Evolutionary conservation across 2,329 filamentous ascomycete genomes (phyloP).

Genomic region (Aspergillus vadensis): DNA sequence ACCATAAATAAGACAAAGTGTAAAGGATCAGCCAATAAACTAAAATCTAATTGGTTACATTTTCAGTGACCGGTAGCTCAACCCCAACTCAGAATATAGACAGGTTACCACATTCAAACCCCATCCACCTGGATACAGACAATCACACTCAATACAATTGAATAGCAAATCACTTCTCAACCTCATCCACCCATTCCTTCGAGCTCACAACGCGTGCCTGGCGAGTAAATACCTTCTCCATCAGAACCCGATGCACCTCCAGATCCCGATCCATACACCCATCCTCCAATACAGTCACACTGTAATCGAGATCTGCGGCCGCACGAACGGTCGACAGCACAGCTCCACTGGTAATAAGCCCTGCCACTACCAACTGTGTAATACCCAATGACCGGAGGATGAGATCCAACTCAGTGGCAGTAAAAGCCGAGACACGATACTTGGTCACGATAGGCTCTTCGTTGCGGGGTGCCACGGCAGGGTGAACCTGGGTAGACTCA

Average conservation of each 20-base stretch:
- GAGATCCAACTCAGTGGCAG: conserved; percentile 38
- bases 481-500: conserved; percentile 24
- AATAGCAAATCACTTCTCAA: too few relatives aligned
- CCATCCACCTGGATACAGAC: too few relatives aligned
- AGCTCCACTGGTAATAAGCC: conserved; percentile 39
- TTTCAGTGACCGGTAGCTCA: too few relatives aligned
- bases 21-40: too few relatives aligned
- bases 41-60: too few relatives aligned
- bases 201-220: conserved; percentile 32
- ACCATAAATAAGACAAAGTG: too few relatives aligned
- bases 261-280: conserved; percentile 38
- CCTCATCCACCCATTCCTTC: conserved; percentile 30
- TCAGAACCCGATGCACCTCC: conserved; percentile 37
- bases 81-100: too few relatives aligned
- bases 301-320: conserved; percentile 41
- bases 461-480: conserved; percentile 19
- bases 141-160: too few relatives aligned
- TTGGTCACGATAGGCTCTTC: conserved; percentile 39
- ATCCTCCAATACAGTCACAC: conserved; percentile 37
- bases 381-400: conserved; percentile 34
- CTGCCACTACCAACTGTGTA: conserved; percentile 35
- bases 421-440: conserved; percentile 40
- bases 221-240: conserved; percentile 37
- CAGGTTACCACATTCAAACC: too few relatives aligned
- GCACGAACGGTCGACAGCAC: conserved; percentile 42